Evolutionary conservation across 305 asterid genomes (phyloP).

Genomic region (Solanum aculeatissimum): DNA sequence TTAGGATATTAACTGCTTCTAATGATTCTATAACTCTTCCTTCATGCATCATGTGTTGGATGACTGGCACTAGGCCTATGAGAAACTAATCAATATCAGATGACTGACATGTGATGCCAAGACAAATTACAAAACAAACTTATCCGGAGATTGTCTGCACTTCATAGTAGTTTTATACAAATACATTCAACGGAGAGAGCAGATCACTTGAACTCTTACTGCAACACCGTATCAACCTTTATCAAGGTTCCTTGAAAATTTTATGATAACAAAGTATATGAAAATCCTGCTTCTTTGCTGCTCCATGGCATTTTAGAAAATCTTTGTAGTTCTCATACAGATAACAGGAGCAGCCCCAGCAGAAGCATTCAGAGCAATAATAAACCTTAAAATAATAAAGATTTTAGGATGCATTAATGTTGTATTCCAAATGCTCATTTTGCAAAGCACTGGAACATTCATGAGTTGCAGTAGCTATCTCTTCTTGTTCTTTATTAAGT

Average conservation of each 20-base stretch:
- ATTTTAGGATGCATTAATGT: background rate
- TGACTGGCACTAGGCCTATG: slow-evolving; percentile 81
- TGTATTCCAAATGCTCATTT: background rate
- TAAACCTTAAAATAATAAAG: background rate
- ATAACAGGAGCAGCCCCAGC: background rate
- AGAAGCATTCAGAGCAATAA: background rate
- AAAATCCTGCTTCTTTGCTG: background rate
- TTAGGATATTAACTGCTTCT: slow-evolving; percentile 36
- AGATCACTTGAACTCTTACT: background rate
- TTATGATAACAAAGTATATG: background rate
- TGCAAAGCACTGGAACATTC: background rate
- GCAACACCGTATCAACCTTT: background rate
- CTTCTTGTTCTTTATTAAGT: background rate
- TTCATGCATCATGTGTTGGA: slow-evolving; percentile 51
- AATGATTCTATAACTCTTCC: slow-evolving; percentile 47
- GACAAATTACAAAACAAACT: background rate
- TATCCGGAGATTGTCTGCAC: background rate
- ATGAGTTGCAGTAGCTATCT: background rate
- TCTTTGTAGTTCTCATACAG: background rate
- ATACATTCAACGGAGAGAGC: background rate
- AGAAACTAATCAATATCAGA: slow-evolving; percentile 9
- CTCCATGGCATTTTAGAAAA: background rate
- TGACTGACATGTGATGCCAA: slow-evolving; percentile 9
- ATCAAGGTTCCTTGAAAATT: background rate
- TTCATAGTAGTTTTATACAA: background rate